A percentile compares a stretch with the other conserved stretches of the same genome.
Conservation (phyloP, 345 rosid genomes). For the Brassica napus region DNA sequence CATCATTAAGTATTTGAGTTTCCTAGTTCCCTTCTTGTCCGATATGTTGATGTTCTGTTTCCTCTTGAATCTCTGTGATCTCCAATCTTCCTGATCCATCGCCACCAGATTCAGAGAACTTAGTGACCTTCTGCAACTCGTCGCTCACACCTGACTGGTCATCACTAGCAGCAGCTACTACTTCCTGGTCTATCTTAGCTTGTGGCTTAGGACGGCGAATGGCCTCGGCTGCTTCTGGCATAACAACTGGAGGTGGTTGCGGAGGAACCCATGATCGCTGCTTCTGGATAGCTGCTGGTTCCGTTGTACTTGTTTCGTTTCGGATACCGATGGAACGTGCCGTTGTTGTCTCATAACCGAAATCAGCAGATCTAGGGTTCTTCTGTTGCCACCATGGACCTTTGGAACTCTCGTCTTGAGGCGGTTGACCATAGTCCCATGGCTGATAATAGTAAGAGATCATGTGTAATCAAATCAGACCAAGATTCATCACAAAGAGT, state of each 20-base stretch:
- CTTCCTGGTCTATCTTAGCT: conserved; percentile 56
- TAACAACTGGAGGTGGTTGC: conserved; percentile 86
- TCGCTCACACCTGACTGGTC: conserved; percentile 49
- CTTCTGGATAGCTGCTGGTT: conserved; percentile 40
- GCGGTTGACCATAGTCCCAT: conserved; percentile 63
- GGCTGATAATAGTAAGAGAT: conserved; percentile 52
- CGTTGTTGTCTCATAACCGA: conserved; percentile 55
- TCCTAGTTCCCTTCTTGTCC: conserved; percentile 42
- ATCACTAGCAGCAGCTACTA: conserved; percentile 33
- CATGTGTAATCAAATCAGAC: neutral
- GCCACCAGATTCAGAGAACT: conserved; percentile 71
- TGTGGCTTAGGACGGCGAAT: conserved; percentile 72
- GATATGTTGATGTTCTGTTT: conserved; percentile 42
- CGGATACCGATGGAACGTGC: conserved; percentile 38
- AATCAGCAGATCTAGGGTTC: conserved; percentile 61
- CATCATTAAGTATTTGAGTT: neutral
- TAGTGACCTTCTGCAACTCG: conserved; percentile 75
- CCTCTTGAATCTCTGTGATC: conserved; percentile 61
- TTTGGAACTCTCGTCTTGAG: conserved; percentile 46
- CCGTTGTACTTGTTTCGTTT: conserved; percentile 42
- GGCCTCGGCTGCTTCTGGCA: conserved; percentile 95
- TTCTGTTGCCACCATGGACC: conserved; percentile 80
- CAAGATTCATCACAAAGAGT: neutral
- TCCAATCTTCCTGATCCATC: conserved; percentile 38
- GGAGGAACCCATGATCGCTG: conserved; percentile 95